Conservation (phyloP, 805 yeast species). For the Candida taoyuanica region DNA sequence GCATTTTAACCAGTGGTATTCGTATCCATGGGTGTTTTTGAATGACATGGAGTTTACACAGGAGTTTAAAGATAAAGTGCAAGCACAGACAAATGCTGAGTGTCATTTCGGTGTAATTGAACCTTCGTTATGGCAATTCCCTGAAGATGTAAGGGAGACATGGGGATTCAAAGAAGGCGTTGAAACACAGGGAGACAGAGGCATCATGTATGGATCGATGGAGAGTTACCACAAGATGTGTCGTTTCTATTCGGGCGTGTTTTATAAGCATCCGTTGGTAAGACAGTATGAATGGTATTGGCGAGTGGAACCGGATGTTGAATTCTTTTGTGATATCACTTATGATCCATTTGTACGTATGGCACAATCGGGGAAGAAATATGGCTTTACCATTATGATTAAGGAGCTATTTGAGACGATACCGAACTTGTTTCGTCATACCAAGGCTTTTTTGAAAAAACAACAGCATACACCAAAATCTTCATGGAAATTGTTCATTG, state of each 20-base stretch:
- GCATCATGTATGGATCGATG: slow-evolving; percentile 77
- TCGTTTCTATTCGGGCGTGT: slow-evolving; percentile 81
- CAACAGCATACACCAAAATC: slow-evolving; percentile 47
- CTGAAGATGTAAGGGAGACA: slow-evolving; percentile 27
- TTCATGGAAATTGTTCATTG: slow-evolving; percentile 65
- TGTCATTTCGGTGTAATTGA: slow-evolving; percentile 72
- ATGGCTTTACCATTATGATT: slow-evolving; percentile 81
- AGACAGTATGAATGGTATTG: slow-evolving; percentile 82
- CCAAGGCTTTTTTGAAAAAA: slow-evolving; percentile 55
- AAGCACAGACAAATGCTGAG: slow-evolving; percentile 48
- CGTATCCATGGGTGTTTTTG: slow-evolving; percentile 88
- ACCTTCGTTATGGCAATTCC: slow-evolving; percentile 65
- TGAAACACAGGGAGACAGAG: slow-evolving; percentile 74
- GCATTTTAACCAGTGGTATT: slow-evolving; percentile 90
- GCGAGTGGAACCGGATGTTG: slow-evolving; percentile 93
- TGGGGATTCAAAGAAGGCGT: slow-evolving; percentile 47
- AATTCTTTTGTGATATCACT: slow-evolving; percentile 84
- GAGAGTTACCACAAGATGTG: slow-evolving; percentile 93
- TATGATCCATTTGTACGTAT: slow-evolving; percentile 88
- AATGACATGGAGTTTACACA: slow-evolving; percentile 73
- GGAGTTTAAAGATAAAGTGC: slow-evolving; percentile 53
- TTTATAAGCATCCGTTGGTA: slow-evolving; percentile 75
- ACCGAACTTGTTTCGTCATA: slow-evolving; percentile 73
- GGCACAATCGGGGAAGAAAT: slow-evolving; percentile 62
- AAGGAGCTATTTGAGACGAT: slow-evolving; percentile 77